Percentiles rank a stretch among this genome's conserved stretches.
Evolutionary conservation across 2,329 filamentous ascomycete genomes (phyloP).

Genomic region (Hymenoscyphus occultus): DNA sequence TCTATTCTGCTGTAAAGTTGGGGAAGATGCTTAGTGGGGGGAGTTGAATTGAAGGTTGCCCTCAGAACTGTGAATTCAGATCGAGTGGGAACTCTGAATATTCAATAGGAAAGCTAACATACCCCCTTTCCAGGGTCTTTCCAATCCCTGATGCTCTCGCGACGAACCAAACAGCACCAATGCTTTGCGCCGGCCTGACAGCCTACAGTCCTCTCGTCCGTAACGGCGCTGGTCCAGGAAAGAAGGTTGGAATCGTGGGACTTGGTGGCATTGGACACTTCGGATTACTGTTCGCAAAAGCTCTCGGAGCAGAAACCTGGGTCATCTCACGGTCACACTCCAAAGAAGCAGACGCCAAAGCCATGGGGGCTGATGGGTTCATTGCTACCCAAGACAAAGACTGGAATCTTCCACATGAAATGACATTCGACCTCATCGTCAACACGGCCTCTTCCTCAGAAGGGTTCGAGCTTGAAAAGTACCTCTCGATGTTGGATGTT

Average conservation of each 20-base stretch:
- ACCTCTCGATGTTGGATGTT: slow-evolving; percentile 77
- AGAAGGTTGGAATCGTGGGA: slow-evolving; percentile 74
- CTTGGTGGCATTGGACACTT: slow-evolving; percentile 72
- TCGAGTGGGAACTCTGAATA: not conserved
- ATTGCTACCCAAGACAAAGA: slow-evolving; percentile 55
- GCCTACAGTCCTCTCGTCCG: slow-evolving; percentile 75
- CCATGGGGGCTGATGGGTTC: slow-evolving; percentile 60
- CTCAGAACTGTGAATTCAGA: not conserved
- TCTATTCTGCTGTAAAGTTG: slow-evolving; percentile 29
- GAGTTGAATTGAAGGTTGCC: no score
- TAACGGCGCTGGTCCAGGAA: slow-evolving; percentile 71
- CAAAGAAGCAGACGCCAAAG: slow-evolving; percentile 57
- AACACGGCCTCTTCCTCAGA: slow-evolving; percentile 69
- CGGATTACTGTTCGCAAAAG: slow-evolving; percentile 66
- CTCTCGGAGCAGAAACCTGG: slow-evolving; percentile 60
- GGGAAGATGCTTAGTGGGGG: not conserved
- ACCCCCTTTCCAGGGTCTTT: slow-evolving; percentile 46
- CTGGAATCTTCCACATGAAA: slow-evolving; percentile 55
- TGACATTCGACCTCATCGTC: slow-evolving; percentile 73
- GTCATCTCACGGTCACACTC: slow-evolving; percentile 58
- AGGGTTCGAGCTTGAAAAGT: slow-evolving; percentile 65
- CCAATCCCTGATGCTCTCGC: slow-evolving; percentile 73
- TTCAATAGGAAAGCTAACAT: not conserved
- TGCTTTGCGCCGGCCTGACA: slow-evolving; percentile 83
- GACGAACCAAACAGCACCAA: slow-evolving; percentile 64